These are phyloP conservation scores for Clonostachys chloroleuca DNA, from an alignment of 2,329 filamentous ascomycete species.

Conservation along the genomic window DNA sequence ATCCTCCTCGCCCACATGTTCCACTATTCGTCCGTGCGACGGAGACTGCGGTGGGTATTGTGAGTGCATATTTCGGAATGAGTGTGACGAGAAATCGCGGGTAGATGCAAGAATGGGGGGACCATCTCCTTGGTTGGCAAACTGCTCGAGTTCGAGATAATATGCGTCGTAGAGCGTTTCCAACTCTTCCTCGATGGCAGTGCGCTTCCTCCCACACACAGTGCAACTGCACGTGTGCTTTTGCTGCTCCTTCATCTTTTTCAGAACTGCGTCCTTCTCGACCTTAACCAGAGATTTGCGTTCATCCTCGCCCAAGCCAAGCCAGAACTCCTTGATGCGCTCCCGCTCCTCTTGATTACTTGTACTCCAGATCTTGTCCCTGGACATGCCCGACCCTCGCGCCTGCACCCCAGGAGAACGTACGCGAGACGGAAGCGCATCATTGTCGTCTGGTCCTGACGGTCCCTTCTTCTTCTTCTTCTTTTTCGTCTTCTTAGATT, in stretches of 20 bases:
- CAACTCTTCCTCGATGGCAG: conserved; percentile 95
- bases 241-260: conserved; percentile 99
- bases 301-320: conserved; percentile 89
- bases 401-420: too few relatives aligned
- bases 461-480: conserved; percentile 57
- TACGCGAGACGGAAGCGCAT: not conserved
- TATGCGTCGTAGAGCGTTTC: conserved; percentile 98
- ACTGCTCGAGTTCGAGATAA: conserved; percentile 96
- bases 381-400: conserved; percentile 44
- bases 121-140: conserved; percentile 77
- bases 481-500: conserved; percentile 60
- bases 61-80: conserved; percentile 52
- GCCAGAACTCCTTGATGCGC: conserved; percentile 97
- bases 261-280: conserved; percentile 94
- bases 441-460: conserved; percentile 4
- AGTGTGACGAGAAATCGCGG: conserved; percentile 57
- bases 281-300: conserved; percentile 95
- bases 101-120: conserved; percentile 48
- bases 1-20: conserved; percentile 55
- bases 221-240: conserved; percentile 99
- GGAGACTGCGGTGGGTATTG: conserved; percentile 63
- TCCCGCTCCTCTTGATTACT: conserved; percentile 91
- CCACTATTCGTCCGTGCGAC: conserved; percentile 70
- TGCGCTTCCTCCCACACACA: conserved; percentile 92
- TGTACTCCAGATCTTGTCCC: conserved; percentile 96